Conservation (phyloP, 306 rosid genomes). For the Sindora glabra region DNA sequence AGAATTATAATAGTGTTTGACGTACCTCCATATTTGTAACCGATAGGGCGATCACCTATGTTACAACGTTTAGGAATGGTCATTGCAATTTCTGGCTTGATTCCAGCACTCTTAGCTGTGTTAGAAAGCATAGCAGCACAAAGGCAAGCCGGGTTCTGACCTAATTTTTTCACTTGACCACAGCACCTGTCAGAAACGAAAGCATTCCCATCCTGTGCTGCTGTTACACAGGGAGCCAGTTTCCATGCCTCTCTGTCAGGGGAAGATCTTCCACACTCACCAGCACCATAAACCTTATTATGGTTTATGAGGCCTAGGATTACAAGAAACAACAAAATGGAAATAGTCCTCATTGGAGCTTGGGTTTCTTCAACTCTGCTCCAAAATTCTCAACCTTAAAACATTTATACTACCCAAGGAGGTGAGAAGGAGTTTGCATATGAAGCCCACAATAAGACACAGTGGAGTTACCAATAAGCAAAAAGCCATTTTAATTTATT, state of each 20-base stretch:
- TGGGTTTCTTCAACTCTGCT: constrained; percentile 9
- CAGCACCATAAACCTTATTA: constrained; percentile 11
- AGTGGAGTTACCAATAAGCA: not conserved
- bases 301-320: not conserved
- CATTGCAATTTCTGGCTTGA: constrained; percentile 29
- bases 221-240: constrained; percentile 36
- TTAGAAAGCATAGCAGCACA: constrained; percentile 45
- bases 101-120: constrained; percentile 25
- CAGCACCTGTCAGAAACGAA: constrained; percentile 39
- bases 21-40: constrained; percentile 48
- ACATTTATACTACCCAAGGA: constrained; percentile 14
- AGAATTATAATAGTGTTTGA: not conserved
- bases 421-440: not conserved
- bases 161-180: constrained; percentile 32
- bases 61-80: constrained; percentile 55
- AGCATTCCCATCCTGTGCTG: constrained; percentile 27
- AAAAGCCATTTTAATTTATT: not conserved
- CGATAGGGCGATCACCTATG: constrained; percentile 33
- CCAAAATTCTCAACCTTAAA: not conserved
- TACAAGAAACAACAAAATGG: constrained; percentile 10
- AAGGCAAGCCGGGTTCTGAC: constrained; percentile 33
- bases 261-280: constrained; percentile 38
- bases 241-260: constrained; percentile 43
- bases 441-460: not conserved
- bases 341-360: constrained; percentile 15